Percentiles rank a stretch among this genome's conserved stretches.
These are phyloP conservation scores for Ogataea pini DNA, from an alignment of 805 yeast species.

Conservation along the genomic window DNA sequence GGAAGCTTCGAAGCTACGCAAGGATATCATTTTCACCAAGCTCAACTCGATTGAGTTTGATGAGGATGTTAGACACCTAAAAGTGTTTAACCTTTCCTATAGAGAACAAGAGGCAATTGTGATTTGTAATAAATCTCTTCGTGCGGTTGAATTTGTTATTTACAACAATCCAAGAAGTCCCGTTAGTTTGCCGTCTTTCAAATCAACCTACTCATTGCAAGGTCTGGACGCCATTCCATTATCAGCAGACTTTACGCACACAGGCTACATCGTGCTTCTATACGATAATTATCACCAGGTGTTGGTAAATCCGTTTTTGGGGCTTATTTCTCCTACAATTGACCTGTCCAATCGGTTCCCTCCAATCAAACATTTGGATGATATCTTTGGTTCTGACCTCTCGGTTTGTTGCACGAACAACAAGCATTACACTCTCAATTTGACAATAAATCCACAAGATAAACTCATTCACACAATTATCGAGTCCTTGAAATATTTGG, in stretches of 20 bases:
- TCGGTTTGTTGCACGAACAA: slow-evolving; percentile 24
- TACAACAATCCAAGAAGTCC: slow-evolving; percentile 40
- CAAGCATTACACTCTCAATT: slow-evolving; percentile 33
- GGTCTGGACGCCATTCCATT: slow-evolving; percentile 44
- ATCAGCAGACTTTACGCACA: slow-evolving; percentile 32
- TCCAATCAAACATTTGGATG: slow-evolving; percentile 26
- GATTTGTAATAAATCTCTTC: slow-evolving; percentile 45
- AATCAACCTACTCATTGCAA: slow-evolving; percentile 23
- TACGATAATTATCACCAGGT: slow-evolving; percentile 37
- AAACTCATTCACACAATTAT: slow-evolving; percentile 47
- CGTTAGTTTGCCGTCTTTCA: slow-evolving; percentile 27
- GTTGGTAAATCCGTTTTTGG: slow-evolving; percentile 60
- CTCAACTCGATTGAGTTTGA: slow-evolving; percentile 45
- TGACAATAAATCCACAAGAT: slow-evolving; percentile 47
- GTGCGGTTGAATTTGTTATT: slow-evolving; percentile 51
- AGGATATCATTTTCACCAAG: slow-evolving; percentile 71
- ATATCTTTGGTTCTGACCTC: slow-evolving; percentile 26
- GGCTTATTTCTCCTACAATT: slow-evolving; percentile 41
- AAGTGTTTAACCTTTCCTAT: slow-evolving; percentile 41
- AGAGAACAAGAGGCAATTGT: slow-evolving; percentile 64
- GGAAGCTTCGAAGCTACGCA: slow-evolving; percentile 45
- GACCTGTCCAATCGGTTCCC: slow-evolving; percentile 27
- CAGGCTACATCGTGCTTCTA: slow-evolving; percentile 49
- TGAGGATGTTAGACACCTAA: slow-evolving; percentile 34
- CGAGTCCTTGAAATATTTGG: slow-evolving; percentile 50